Base-by-base conservation (phyloP, 352 stramenopile genomes). In the Phytophthora syringae region DNA sequence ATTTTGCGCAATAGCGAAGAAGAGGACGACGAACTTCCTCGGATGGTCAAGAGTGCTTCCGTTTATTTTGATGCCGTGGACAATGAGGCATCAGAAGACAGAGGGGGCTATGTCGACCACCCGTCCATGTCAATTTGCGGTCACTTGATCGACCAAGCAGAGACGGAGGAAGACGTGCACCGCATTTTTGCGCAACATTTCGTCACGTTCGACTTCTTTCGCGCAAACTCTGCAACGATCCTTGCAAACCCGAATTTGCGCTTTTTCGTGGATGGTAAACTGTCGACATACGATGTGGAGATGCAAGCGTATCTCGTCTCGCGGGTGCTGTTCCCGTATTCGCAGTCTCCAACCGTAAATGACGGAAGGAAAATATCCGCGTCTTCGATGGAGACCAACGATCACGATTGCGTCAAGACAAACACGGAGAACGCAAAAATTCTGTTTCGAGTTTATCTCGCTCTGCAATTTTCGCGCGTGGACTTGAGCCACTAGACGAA, bases 31-130 rank as follows among this genome's bases (percentile, higher is more conserved):
- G 53, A 82, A 3, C 28, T 78, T 20, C 77, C 71, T 2, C 60
- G 37, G 28, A 89, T 93, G 75, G 70, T 84, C 30, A 91, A 93
- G 61, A 89, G 70, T 39, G 76, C 77, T 7, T 91, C 83, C 0
- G 65, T 95, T 1, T 95, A 93, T 52, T 95, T 93, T 74, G 84
- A 93, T 55, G 85, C 83, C 0, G 73, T 95, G 21, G 84, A 93
- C 27, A 69, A 67, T 59, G 72, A 70, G 49, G 67, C 40, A 11
- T 16, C 21, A 20, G 36, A 34, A 20, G 36, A 66, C 24, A 13
- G 56, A 16, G 52, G 42, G 1, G 51, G 53, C 32, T 61, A 66
- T 24, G 55, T 59, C 71, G 74, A 87, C 28, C 76, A 82, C 11
- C 84, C 83, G 12, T 86, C 73, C 21, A 86, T 93, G 74, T 95